Conservation (phyloP, 2,329 filamentous ascomycete species). For the Colletotrichum spaethianum region DNA sequence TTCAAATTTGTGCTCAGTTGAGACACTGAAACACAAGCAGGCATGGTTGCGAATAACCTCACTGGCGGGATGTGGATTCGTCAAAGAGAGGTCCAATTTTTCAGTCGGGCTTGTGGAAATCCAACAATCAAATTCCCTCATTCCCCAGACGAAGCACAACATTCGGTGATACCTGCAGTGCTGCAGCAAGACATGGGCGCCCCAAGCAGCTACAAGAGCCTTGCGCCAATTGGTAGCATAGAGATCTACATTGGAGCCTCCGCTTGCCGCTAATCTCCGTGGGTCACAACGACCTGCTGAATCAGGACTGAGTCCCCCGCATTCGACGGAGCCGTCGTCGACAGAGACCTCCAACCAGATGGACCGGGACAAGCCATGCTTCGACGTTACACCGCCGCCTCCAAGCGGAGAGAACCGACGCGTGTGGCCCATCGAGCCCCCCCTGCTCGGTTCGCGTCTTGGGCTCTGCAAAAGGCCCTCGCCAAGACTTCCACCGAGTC, state of each 20-base stretch:
- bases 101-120: no score
- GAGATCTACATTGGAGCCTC: neutral
- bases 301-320: conserved; percentile 17
- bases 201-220: neutral
- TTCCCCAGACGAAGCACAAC: neutral
- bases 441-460: conserved; percentile 7
- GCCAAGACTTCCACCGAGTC: neutral
- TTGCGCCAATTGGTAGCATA: neutral
- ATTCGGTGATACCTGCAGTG: neutral
- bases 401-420: neutral
- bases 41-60: no score
- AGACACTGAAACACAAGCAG: no score
- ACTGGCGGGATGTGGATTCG: no score
- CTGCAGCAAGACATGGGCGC: neutral
- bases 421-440: neutral
- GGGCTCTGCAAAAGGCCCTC: conserved; percentile 20
- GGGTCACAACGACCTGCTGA: conserved; percentile 21
- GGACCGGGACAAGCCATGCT: neutral
- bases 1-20: no score
- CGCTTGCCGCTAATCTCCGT: conserved; percentile 14
- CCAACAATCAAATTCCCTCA: neutral
- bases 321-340: conserved; percentile 7
- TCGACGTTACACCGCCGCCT: neutral
- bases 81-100: no score
- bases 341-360: neutral